Evolutionary conservation across 2,329 filamentous ascomycete genomes (phyloP).

Genomic region (Rhynchosporium graminicola): DNA sequence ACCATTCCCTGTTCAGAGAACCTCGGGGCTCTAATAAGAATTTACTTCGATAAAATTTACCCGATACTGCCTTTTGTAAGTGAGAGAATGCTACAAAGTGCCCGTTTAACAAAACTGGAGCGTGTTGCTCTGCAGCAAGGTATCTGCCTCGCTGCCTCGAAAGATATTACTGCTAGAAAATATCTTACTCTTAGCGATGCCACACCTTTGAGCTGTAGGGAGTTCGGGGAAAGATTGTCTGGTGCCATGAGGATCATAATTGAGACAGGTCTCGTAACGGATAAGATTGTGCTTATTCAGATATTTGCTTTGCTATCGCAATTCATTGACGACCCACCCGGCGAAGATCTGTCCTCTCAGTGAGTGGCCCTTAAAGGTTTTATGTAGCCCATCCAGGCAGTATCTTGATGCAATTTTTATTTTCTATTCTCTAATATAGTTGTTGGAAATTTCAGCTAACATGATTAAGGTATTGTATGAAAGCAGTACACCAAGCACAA

Average conservation of each 20-base stretch:
- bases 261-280: constrained; percentile 55
- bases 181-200: constrained; percentile 42
- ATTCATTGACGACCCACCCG: constrained; percentile 58
- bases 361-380: neutral
- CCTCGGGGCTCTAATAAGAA: constrained; percentile 47
- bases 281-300: constrained; percentile 57
- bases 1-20: constrained; percentile 51
- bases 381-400: neutral
- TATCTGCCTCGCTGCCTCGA: constrained; percentile 55
- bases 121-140: constrained; percentile 52
- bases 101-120: constrained; percentile 33
- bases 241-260: constrained; percentile 40
- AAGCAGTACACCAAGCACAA: constrained; percentile 58
- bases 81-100: constrained; percentile 40
- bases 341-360: constrained; percentile 56
- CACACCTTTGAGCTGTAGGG: constrained; percentile 23
- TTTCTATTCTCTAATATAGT: neutral
- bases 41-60: constrained; percentile 42
- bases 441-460: neutral
- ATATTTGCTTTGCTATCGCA: constrained; percentile 56
- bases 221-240: constrained; percentile 32
- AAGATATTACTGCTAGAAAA: constrained; percentile 48
- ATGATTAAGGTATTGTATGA: constrained; percentile 46
- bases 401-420: neutral
- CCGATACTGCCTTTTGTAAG: constrained; percentile 38